These are phyloP conservation scores for Entoloma clypeatum DNA, from an alignment of 1,284 basidiomycete genomes.

Conservation along the genomic window DNA sequence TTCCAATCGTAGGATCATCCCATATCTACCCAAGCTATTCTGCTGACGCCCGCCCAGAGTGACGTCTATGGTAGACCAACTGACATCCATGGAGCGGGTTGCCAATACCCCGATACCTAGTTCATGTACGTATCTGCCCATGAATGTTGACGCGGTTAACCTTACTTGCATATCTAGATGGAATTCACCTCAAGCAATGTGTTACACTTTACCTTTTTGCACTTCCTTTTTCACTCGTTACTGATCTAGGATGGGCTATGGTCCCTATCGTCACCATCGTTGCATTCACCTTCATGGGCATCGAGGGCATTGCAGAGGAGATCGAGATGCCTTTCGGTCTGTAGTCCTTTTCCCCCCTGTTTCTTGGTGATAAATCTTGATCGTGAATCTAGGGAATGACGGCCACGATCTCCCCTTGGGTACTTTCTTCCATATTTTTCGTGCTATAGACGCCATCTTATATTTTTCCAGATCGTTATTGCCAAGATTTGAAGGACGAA, in stretches of 20 bases:
- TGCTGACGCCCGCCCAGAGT: slow-evolving; percentile 40
- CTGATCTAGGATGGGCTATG: slow-evolving; percentile 76
- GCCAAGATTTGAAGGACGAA: slow-evolving; percentile 81
- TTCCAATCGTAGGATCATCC: slow-evolving; percentile 48
- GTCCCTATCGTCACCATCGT: slow-evolving; percentile 81
- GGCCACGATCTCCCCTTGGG: slow-evolving; percentile 67
- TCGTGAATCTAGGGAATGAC: slow-evolving; percentile 46
- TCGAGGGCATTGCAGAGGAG: slow-evolving; percentile 90
- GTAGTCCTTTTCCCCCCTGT: slow-evolving; percentile 18
- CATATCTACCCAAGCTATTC: not conserved
- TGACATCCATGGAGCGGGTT: slow-evolving; percentile 82
- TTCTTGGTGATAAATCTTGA: slow-evolving; percentile 1
- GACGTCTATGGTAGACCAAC: slow-evolving; percentile 77
- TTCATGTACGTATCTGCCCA: slow-evolving; percentile 49
- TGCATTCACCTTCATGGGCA: slow-evolving; percentile 88
- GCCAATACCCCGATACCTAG: slow-evolving; percentile 80
- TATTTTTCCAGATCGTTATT: slow-evolving; percentile 65
- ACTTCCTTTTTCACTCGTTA: slow-evolving; percentile 79
- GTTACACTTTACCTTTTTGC: slow-evolving; percentile 87
- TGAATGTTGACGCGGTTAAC: not conserved
- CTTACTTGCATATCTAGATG: slow-evolving; percentile 39
- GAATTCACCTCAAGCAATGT: slow-evolving; percentile 91
- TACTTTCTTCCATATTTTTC: slow-evolving; percentile 26
- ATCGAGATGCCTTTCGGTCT: slow-evolving; percentile 87
- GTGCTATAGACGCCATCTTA: slow-evolving; percentile 5